Evolutionary conservation across 345 rosid species (phyloP).

Genomic region (Capsella bursapastoris): DNA sequence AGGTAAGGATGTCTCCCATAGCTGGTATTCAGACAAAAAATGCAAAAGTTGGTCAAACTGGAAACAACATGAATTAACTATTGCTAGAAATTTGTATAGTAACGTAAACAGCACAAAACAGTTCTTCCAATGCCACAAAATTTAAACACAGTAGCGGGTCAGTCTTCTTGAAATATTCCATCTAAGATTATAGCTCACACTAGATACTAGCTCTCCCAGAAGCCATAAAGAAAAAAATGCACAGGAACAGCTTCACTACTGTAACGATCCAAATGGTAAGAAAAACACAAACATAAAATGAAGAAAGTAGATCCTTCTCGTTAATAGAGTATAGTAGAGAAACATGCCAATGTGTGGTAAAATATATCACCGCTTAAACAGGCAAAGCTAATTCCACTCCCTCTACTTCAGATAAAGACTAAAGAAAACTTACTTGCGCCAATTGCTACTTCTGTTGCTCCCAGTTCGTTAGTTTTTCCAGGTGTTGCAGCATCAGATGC

Average conservation of each 20-base stretch:
- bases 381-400: slow-evolving; percentile 15
- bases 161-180: slow-evolving; percentile 20
- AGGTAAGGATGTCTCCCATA: slow-evolving; percentile 47
- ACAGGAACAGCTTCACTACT: slow-evolving; percentile 3
- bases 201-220: slow-evolving; percentile 9
- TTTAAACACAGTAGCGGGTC: slow-evolving; percentile 11
- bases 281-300: slow-evolving; percentile 12
- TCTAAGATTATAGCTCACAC: slow-evolving; percentile 15
- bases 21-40: slow-evolving; percentile 46
- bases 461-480: slow-evolving; percentile 33
- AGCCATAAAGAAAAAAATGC: neutral
- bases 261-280: neutral
- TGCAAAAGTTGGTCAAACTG: slow-evolving; percentile 30
- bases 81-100: neutral
- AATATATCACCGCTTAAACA: slow-evolving; percentile 1
- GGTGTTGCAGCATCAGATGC: slow-evolving; percentile 43
- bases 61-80: slow-evolving; percentile 10
- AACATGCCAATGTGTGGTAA: slow-evolving; percentile 2
- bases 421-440: slow-evolving; percentile 55
- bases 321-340: neutral
- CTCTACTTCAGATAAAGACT: neutral
- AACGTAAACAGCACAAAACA: slow-evolving; percentile 12
- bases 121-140: slow-evolving; percentile 30
- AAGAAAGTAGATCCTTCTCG: slow-evolving; percentile 2
- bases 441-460: slow-evolving; percentile 28